Evolutionary conservation across 148 eudicot genomes (phyloP), one percentile per base, ranked within the genome.

Genomic region (Camellia granthamiana): DNA sequence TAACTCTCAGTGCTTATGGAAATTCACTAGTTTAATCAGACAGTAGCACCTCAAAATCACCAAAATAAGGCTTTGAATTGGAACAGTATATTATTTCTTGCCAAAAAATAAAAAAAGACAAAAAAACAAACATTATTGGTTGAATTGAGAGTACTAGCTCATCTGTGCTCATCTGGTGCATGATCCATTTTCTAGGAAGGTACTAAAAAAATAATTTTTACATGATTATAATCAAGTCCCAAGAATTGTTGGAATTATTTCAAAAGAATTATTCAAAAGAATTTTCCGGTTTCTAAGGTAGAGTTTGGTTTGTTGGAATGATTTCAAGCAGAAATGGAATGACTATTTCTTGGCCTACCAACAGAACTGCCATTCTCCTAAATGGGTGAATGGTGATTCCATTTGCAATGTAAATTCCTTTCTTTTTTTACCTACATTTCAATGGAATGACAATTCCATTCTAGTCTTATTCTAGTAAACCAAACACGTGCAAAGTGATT

Each of bases 161-260:
- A 30, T 30, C 38, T 30, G 38, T 30, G 51, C 72, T 42, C 6
- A 14, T 46, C 51, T 42, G 51, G 51, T 42, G 6, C 5, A 68
- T 68, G 72, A 42, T 68, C 49, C 49, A 70, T 71, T 71, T 71
- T 38, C 23, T 47, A 2, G 58, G 8, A 51, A 71, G 75, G 74
- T 47, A 46, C 74, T n/a, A 46, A 46, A 38, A 8, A 44, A n/a
- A 43, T 30, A 3, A 43, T 15, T 69, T 69, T 44, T 11, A 44
- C 47, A 16, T 8, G 54, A 44, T 43, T 69, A 42, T 66, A 65
- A 55, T 2, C 1, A 6, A 61, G 54, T 30, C 43, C 43, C 72
- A 38, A 19, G 18, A 10, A 1, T 38, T 19, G 15, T 47, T 59
- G 23, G 51, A 55, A 30, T 30, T 30, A 30, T 30, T 30, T 30